These are phyloP conservation scores for Podila clonocystis DNA, from an alignment of 192 early-diverging fungal genomes.

Conservation along the genomic window DNA sequence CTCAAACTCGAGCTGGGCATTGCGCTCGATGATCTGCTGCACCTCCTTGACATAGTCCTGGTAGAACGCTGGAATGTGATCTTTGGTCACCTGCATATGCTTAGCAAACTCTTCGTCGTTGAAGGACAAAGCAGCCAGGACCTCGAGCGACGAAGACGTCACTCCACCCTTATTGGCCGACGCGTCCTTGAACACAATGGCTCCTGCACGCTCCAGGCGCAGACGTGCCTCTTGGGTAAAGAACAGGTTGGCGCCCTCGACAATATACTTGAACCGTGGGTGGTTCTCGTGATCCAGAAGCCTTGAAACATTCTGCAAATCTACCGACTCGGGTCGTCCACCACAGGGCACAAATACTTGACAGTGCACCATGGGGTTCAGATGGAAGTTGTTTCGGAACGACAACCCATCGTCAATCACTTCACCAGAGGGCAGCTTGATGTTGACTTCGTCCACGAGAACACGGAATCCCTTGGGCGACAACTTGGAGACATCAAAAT, in stretches of 20 bases:
- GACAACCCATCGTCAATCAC: conserved; percentile 87
- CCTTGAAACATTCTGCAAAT: conserved; percentile 85
- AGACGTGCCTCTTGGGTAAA: conserved; percentile 99
- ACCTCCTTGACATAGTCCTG: conserved; percentile 92
- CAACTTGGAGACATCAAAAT: conserved; percentile 89
- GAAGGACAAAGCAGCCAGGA: conserved; percentile 94
- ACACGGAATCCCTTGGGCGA: conserved; percentile 90
- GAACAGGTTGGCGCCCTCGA: conserved; percentile 99
- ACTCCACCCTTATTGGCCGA: conserved; percentile 99
- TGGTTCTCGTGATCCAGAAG: conserved; percentile 84
- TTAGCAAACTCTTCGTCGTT: conserved; percentile 89
- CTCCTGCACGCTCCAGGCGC: conserved; percentile 93
- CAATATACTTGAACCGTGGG: conserved; percentile 98
- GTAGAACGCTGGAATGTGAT: conserved; percentile 87
- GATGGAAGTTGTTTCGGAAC: conserved; percentile 98
- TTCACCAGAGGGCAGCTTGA: conserved; percentile 88
- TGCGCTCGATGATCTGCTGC: conserved; percentile 92
- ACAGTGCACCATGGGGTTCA: conserved; percentile 80
- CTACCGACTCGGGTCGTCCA: conserved; percentile 96
- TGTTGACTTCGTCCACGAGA: conserved; percentile 89
- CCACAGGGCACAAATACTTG: conserved; percentile 98
- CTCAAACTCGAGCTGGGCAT: conserved; percentile 95
- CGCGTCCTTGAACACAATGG: conserved; percentile 96
- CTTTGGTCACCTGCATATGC: conserved; percentile 90
- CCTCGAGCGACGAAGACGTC: conserved; percentile 97